A percentile compares a stretch with the other conserved stretches of the same genome.
These are phyloP conservation scores for Coleophoma crateriformis DNA, from an alignment of 2,329 filamentous ascomycete species.

Conservation along the genomic window DNA sequence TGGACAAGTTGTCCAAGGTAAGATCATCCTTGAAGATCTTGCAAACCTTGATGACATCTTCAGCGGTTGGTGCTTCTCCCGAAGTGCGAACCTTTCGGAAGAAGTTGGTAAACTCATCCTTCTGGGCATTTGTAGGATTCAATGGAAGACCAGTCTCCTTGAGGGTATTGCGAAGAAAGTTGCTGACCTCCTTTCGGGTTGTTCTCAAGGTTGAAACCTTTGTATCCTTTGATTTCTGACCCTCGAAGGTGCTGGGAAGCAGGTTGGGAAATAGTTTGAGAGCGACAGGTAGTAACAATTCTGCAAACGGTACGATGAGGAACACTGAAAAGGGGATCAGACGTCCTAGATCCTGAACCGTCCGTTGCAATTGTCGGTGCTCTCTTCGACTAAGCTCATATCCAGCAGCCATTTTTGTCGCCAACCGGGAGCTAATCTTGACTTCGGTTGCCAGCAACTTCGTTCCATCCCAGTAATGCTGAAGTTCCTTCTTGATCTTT, in stretches of 20 bases:
- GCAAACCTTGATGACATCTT: conserved; percentile 97
- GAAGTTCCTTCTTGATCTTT: conserved; percentile 88
- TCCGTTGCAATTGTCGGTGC: conserved; percentile 85
- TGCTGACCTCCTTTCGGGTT: conserved; percentile 89
- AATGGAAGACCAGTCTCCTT: conserved; percentile 91
- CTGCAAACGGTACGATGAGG: conserved; percentile 92
- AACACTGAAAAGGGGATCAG: conserved; percentile 96
- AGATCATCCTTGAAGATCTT: conserved; percentile 98
- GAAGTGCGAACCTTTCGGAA: conserved; percentile 94
- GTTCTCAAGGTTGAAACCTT: conserved; percentile 78
- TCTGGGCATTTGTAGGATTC: conserved; percentile 76
- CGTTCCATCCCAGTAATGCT: conserved; percentile 98
- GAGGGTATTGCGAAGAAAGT: conserved; percentile 81
- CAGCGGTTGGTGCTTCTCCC: conserved; percentile 78
- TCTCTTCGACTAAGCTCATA: conserved; percentile 95
- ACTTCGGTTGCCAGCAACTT: conserved; percentile 91
- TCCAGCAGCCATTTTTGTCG: conserved; percentile 94
- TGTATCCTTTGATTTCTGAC: conserved; percentile 79
- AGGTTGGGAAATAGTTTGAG: conserved; percentile 96
- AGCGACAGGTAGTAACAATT: conserved; percentile 85
- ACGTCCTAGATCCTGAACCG: conserved; percentile 87
- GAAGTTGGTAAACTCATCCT: conserved; percentile 91
- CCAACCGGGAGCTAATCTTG: conserved; percentile 84
- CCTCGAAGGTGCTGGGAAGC: conserved; percentile 95
- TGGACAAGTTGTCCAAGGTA: conserved; percentile 92